Evolutionary conservation across 768 basidiomycete species (phyloP).

Genomic region (Wakefieldia striispora): DNA sequence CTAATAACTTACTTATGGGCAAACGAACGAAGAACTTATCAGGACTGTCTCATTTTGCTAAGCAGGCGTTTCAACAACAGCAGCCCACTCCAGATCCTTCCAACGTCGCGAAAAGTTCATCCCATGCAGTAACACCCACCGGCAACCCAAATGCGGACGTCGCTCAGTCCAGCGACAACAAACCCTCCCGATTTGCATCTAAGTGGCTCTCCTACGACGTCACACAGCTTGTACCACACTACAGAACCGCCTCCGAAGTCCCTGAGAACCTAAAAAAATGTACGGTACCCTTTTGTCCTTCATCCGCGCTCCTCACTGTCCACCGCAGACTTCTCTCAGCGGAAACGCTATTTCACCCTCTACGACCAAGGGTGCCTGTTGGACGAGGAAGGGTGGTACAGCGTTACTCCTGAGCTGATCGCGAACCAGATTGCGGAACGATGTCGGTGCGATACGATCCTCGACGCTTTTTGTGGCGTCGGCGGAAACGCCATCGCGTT

Average conservation of each 20-base stretch:
- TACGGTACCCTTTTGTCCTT: slow-evolving; percentile 29
- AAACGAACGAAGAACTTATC: slow-evolving; percentile 41
- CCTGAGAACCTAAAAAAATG: slow-evolving; percentile 83
- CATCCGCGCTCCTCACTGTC: neutral
- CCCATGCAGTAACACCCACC: neutral
- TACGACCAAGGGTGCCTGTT: slow-evolving; percentile 82
- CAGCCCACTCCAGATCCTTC: slow-evolving; percentile 5
- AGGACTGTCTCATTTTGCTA: slow-evolving; percentile 44
- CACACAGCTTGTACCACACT: slow-evolving; percentile 70
- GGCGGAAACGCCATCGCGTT: slow-evolving; percentile 98
- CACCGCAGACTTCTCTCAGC: slow-evolving; percentile 79
- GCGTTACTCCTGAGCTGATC: slow-evolving; percentile 91
- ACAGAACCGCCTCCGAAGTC: slow-evolving; percentile 60
- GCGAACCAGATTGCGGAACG: slow-evolving; percentile 91
- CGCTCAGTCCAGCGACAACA: slow-evolving; percentile 7
- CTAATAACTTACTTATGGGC: too few species aligned
- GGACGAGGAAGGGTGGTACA: slow-evolving; percentile 98
- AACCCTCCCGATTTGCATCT: slow-evolving; percentile 24
- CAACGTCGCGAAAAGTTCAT: slow-evolving; percentile 1
- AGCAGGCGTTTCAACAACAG: slow-evolving; percentile 35
- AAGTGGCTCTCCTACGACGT: too few species aligned
- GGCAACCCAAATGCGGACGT: neutral
- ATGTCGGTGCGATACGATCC: slow-evolving; percentile 78
- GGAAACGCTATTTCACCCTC: slow-evolving; percentile 75
- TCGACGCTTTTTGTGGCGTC: slow-evolving; percentile 97